Base-by-base conservation (phyloP, 1,284 basidiomycete species). In the Malassezia japonica region DNA sequence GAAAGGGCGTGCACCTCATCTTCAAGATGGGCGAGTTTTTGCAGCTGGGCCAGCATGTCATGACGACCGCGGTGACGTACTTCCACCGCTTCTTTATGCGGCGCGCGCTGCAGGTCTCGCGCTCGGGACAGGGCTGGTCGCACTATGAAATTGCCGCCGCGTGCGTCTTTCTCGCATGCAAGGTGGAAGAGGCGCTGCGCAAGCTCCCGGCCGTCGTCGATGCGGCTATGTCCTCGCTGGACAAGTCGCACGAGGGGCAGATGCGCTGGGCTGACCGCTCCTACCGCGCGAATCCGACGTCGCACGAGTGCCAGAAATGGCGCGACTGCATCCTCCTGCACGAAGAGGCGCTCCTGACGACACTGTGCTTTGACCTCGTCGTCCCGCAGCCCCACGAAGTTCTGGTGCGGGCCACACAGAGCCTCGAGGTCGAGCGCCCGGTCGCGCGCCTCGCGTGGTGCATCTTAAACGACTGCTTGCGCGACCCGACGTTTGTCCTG, bases 81-180 rank as follows among this genome's bases (percentile, higher is more conserved):
- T 85, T 92, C 57, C 90, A 94, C 74, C 81, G 90, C 12, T 94
- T 94, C 75, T 94, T 86, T 75, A 90, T 94, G 87, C 81, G 90
- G 46, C 83, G 82, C 65, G 82, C 87, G 21, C 48, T 68, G 28
- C 56, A 59, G 33, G 45, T 56, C 34, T 57, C 56, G 80, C 83
- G 64, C 83, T 87, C 65, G 85, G 86, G 71, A 80, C 83, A 23
- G 52, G 48, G 72, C 20, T 43, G 52, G 44, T 51, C 60, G 33
- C 62, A 63, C 48, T 62, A 61, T 54, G 83, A 90, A 62, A 82
- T 91, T 35, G 87, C 89, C 20, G 86, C 86, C 1, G 81, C 88
- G 2, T 87, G 87, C 67, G 82, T 94, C 43, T 94, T 92, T 69
- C 79, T 94, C 36, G 86, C 87, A 0, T 88, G 87, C 28, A 94